Base-by-base conservation (phyloP, 331 rosid species). In the Pyracantha coccinea region DNA sequence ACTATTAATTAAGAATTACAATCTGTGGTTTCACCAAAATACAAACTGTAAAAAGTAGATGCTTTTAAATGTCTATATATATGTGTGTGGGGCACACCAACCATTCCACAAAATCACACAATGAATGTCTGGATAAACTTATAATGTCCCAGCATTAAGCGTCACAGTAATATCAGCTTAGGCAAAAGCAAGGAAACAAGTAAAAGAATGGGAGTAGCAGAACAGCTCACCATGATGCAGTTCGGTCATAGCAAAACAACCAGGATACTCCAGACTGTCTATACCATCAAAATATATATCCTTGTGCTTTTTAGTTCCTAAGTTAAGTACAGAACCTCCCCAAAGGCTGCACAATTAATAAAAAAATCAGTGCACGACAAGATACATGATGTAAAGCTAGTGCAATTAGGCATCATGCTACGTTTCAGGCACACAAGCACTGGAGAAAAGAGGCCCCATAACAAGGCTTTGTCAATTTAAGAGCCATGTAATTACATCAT, bases 161-260 rank as follows among this genome's bases (percentile, higher is more conserved):
- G 21, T 65, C 57, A 45, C 7, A 16, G 16, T 13, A 14, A 20
- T 8, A 41, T 6, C 31, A 12, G 15, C 38, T 23, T 5, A 20
- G 8, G 38, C 23, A 11, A 65, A 62, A 57, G 45, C 23, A 69
- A 76, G 50, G 33, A 55, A 38, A 29, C 9, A 66, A 19, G 19
- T 44, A 24, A 73, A 29, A 1, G 14, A 28, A 15, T 55, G 71
- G 31, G 2, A 58, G 47, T 24, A 68, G 5, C 23, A 50, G 24
- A 63, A 12, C 19, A 41, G 11, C 77, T 76, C 82, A 94, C 99
- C 97, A 78, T 94, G 97, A 78, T 94, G 96, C 50, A 94, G 93
- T 58, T 94, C 99, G 0, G 99, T 94, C 99, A 94, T 92, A 66
- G 99, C 99, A 80, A 92, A 94, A 84, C 97, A 94, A 66, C 99